phyloP scores from a whole-genome alignment of 228 moss, liverwort and hornwort species.

The Sphagnum fallax region DNA sequence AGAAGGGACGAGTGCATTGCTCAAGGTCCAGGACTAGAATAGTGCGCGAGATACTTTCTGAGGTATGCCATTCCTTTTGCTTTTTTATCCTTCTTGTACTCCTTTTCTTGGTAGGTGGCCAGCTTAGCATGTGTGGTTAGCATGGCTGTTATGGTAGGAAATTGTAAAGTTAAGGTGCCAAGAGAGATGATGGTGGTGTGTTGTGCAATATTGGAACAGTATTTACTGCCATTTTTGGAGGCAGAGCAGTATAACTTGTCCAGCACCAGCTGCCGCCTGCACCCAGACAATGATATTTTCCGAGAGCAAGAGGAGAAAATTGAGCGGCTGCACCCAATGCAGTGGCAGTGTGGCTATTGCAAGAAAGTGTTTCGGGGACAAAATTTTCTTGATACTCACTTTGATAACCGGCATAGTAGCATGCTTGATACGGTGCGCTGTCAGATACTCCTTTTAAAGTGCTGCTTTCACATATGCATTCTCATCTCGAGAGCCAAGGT shows the following conservation, averaged over 20 bases:
- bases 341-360: constrained; percentile 89
- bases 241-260: constrained; percentile 70
- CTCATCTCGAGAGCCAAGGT: not conserved
- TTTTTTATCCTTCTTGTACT: not conserved
- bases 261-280: constrained; percentile 59
- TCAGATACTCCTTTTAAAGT: not conserved
- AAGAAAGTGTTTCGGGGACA: constrained; percentile 80
- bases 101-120: not conserved
- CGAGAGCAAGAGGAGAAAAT: constrained; percentile 68
- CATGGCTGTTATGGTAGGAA: not conserved
- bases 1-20: constrained; percentile 69
- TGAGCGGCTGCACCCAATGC: constrained; percentile 65
- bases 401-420: constrained; percentile 77
- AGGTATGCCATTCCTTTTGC: constrained; percentile 27
- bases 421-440: constrained; percentile 55
- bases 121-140: not conserved
- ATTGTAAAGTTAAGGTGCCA: not conserved
- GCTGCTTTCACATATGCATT: not conserved
- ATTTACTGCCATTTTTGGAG: constrained; percentile 79
- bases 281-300: constrained; percentile 66
- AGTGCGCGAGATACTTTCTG: constrained; percentile 55
- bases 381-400: constrained; percentile 72
- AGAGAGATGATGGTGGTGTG: not conserved
- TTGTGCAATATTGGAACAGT: constrained; percentile 49
- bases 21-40: constrained; percentile 82